Conservation (phyloP, 345 rosid genomes). For the Eucalyptus sideroxylon region DNA sequence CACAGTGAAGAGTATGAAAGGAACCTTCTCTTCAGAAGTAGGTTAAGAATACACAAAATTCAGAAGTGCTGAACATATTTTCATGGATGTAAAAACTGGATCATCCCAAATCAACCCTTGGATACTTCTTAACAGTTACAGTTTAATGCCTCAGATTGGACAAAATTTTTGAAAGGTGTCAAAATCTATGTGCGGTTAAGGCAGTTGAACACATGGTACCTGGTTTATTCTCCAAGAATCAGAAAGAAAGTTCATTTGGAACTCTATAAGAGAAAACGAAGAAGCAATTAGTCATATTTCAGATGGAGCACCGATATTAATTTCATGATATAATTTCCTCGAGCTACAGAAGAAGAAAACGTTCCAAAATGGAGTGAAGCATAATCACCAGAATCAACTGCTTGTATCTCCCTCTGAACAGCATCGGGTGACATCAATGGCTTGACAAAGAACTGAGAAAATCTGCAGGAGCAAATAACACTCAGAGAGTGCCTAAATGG, state of each 20-base stretch:
- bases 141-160: not conserved
- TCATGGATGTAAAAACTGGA: not conserved
- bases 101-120: not conserved
- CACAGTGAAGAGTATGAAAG: not conserved
- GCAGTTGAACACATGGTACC: constrained; percentile 15
- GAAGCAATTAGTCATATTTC: not conserved
- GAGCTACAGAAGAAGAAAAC: not conserved
- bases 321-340: not conserved
- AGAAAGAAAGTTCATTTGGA: constrained; percentile 76
- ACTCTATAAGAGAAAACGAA: constrained; percentile 34
- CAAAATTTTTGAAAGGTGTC: not conserved
- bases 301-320: not conserved
- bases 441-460: constrained; percentile 77
- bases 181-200: not conserved
- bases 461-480: constrained; percentile 32
- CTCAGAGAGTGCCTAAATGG: not conserved
- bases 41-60: not conserved
- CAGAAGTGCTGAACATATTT: not conserved
- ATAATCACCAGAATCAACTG: constrained; percentile 19
- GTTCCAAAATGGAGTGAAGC: not conserved
- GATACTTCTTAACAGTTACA: not conserved
- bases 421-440: constrained; percentile 95
- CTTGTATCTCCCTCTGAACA: constrained; percentile 59
- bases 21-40: not conserved
- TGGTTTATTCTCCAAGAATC: constrained; percentile 77